phyloP scores from a whole-genome alignment of 1,284 basidiomycete species.

The Thelephora terrestris region DNA sequence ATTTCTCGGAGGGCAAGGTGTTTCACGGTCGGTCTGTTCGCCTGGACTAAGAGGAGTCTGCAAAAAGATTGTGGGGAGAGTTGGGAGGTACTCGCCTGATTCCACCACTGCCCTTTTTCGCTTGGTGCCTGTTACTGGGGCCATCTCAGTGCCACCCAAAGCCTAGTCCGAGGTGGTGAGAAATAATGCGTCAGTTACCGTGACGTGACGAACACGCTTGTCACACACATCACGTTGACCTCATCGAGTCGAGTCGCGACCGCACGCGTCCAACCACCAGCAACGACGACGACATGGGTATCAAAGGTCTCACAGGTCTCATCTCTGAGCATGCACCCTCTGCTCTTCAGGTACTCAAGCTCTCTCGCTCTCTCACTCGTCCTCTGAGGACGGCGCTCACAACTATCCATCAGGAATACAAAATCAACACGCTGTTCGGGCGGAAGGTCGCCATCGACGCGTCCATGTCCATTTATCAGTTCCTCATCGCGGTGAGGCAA shows the following conservation, averaged over 20 bases:
- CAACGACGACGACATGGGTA: slow-evolving; percentile 48
- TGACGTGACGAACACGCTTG: slow-evolving; percentile 1
- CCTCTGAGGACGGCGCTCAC: neutral
- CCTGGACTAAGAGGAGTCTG: neutral
- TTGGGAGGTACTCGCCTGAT: neutral
- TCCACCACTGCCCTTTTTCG: neutral
- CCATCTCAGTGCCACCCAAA: neutral
- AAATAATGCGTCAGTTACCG: slow-evolving; percentile 1
- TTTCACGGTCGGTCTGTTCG: neutral
- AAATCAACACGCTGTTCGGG: slow-evolving; percentile 95
- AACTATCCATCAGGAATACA: slow-evolving; percentile 52
- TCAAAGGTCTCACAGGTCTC: slow-evolving; percentile 88
- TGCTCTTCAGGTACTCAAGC: slow-evolving; percentile 48
- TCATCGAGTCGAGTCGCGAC: neutral
- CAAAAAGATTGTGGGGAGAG: neutral
- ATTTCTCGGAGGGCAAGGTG: slow-evolving; percentile 38
- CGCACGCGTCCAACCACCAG: neutral
- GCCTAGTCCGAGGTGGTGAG: neutral
- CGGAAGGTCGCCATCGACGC: slow-evolving; percentile 99
- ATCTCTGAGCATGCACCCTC: slow-evolving; percentile 85
- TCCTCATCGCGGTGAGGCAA: slow-evolving; percentile 95
- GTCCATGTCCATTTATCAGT: slow-evolving; percentile 93
- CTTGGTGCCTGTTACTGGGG: neutral
- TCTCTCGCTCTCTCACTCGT: neutral
- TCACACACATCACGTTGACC: slow-evolving; percentile 2